These are phyloP conservation scores for Neurospora tetraspora DNA, from an alignment of 495 filamentous ascomycete species.

Conservation along the genomic window DNA sequence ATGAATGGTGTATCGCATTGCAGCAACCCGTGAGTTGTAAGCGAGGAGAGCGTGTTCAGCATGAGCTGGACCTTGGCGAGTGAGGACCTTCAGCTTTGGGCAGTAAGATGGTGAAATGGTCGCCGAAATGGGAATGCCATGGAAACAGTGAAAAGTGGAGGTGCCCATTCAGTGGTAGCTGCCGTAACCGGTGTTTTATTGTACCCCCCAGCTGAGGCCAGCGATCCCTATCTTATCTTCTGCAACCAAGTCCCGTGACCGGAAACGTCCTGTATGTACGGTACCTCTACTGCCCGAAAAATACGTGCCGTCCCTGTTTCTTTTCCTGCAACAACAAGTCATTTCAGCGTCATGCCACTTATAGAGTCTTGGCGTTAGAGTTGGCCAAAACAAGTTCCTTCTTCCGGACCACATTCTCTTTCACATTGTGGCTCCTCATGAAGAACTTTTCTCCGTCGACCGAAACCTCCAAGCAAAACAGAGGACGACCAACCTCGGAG, in stretches of 20 bases:
- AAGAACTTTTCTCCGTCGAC: background rate
- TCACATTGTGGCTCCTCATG: background rate
- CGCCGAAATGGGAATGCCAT: background rate
- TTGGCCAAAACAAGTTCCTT: background rate
- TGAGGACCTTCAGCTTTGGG: background rate
- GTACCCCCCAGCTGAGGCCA: background rate
- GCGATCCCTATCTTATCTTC: background rate
- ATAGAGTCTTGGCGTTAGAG: background rate
- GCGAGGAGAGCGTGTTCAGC: background rate
- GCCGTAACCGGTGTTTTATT: too few relatives aligned
- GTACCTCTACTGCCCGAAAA: background rate
- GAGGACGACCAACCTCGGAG: background rate
- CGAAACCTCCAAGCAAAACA: background rate
- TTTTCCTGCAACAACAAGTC: background rate
- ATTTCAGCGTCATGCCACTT: background rate
- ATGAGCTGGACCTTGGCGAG: background rate
- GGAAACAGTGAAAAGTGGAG: background rate
- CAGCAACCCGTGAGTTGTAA: background rate
- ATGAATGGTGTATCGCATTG: background rate
- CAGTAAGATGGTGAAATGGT: background rate
- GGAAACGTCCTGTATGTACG: background rate
- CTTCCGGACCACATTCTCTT: background rate
- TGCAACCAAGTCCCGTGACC: background rate
- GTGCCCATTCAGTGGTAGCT: background rate
- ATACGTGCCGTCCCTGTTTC: too few relatives aligned